Evolutionary conservation across 805 yeast species (phyloP), one percentile per base, ranked within the genome.

Genomic region (Saccharomycopsis capsularis): DNA sequence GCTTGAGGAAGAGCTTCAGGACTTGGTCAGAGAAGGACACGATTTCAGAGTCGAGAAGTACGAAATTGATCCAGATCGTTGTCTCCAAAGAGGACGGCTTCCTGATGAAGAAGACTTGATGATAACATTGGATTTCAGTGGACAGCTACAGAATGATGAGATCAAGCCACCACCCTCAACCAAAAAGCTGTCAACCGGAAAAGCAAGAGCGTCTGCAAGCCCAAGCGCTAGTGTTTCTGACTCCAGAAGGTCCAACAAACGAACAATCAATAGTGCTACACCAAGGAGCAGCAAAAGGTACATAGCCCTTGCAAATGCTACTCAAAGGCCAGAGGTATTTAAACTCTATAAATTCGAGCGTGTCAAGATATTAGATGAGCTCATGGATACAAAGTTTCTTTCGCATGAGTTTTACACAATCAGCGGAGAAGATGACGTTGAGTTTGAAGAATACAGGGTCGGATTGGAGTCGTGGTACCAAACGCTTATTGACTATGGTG

Each of bases 381-480:
- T 29, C 13, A 7, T 29, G 7, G 32, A 13, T 13, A 9, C 13
- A 7, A 13, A 29, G 7, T 7, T 29, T 7, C 32, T 29, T 13
- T 7, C 7, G 13, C 7, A 29, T 13, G 13, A 29, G 32, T 19
- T 36, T 9, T 37, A 7, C 38, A 23, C 24, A 2, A 5, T 46
- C 4, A 32, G 46, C n/a, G 50, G 50, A 3, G 50, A 46, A 25
- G 45, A 46, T 27, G 44, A 32, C 19, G 6, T 11, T 1, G n/a
- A 6, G 11, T 46, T 30, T 22, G 46, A 29, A 11, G 7, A 4
- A 22, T 42, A 35, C 21, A 13, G 50, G 7, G 16, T 19, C 19
- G 50, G 46, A 11, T 19, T 46, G 16, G 40, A 32, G 18, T 21
- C 30, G 16, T 46, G 50, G 50, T 41, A 29, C 36, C 50, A 46